These are phyloP conservation scores for Paramecium pentaurelia DNA, from an alignment of 73 alveolate genomes.

Conservation along the genomic window DNA sequence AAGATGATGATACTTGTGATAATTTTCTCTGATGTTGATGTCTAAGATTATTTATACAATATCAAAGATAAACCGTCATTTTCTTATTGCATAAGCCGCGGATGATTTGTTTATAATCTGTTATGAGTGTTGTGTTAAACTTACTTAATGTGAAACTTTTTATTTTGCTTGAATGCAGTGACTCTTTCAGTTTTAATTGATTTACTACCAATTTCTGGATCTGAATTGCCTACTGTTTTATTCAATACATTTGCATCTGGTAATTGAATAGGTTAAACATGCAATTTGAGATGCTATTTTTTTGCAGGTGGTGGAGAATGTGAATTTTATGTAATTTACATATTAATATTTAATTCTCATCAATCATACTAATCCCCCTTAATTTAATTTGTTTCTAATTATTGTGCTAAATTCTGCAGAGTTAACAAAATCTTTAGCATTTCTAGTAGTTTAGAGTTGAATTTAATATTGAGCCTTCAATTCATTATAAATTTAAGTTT, in stretches of 20 bases:
- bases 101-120: not conserved
- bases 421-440: slow-evolving; percentile 26
- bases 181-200: not conserved
- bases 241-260: not conserved
- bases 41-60: not conserved
- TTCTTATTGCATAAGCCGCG: not conserved
- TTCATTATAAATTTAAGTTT: slow-evolving; percentile 22
- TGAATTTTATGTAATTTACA: slow-evolving; percentile 1
- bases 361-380: slow-evolving; percentile 13
- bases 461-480: not conserved
- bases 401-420: slow-evolving; percentile 26
- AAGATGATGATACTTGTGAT: not conserved
- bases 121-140: not conserved
- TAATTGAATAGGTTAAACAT: not conserved
- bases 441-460: slow-evolving; percentile 2
- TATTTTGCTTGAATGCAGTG: not conserved
- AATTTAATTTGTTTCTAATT: not conserved
- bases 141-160: not conserved
- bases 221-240: not conserved
- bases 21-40: not conserved
- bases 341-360: not conserved
- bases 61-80: not conserved
- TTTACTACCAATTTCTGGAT: not conserved
- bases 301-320: slow-evolving; percentile 29
- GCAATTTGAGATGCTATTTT: not conserved